Evolutionary conservation across 2,329 filamentous ascomycete species (phyloP).

Genomic region (Colletotrichum viniferum): DNA sequence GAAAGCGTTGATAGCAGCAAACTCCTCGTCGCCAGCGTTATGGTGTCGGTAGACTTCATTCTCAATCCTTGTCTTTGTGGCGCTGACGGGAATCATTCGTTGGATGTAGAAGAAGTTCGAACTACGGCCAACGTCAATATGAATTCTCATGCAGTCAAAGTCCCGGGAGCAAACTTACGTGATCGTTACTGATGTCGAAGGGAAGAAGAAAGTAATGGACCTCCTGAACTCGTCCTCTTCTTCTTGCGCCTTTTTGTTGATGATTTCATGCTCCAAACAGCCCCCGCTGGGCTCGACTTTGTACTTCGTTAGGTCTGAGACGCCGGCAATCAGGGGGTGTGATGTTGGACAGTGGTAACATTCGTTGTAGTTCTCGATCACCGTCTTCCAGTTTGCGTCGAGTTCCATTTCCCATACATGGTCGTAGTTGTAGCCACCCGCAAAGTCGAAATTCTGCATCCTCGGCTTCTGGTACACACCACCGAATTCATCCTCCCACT

Average conservation of each 20-base stretch:
- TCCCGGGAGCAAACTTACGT: conserved; percentile 35
- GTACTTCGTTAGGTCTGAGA: conserved; percentile 50
- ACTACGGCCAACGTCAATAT: conserved; percentile 21
- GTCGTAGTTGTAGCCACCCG: conserved; percentile 29
- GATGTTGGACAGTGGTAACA: conserved; percentile 54
- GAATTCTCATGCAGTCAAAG: neutral
- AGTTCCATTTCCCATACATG: conserved; percentile 37
- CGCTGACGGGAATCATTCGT: conserved; percentile 50
- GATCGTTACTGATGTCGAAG: conserved; percentile 10
- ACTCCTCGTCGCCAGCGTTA: conserved; percentile 49
- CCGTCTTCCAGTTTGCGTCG: conserved; percentile 43
- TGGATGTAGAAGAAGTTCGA: conserved; percentile 56
- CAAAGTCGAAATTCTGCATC: conserved; percentile 27
- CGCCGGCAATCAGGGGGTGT: conserved; percentile 48
- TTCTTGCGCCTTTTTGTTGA: conserved; percentile 40
- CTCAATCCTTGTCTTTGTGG: conserved; percentile 46
- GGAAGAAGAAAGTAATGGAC: conserved; percentile 13
- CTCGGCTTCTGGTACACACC: conserved; percentile 27
- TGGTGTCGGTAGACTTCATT: conserved; percentile 58
- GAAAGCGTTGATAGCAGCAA: conserved; percentile 48
- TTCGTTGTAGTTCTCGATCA: conserved; percentile 54
- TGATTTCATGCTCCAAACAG: conserved; percentile 40
- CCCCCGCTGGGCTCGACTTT: conserved; percentile 36
- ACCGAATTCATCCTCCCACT: conserved; percentile 47
- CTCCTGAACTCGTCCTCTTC: conserved; percentile 23